A percentile compares a stretch with the other conserved stretches of the same genome.
Conservation (phyloP, 2,329 filamentous ascomycete species). For the Diaporthe citriasiana region DNA sequence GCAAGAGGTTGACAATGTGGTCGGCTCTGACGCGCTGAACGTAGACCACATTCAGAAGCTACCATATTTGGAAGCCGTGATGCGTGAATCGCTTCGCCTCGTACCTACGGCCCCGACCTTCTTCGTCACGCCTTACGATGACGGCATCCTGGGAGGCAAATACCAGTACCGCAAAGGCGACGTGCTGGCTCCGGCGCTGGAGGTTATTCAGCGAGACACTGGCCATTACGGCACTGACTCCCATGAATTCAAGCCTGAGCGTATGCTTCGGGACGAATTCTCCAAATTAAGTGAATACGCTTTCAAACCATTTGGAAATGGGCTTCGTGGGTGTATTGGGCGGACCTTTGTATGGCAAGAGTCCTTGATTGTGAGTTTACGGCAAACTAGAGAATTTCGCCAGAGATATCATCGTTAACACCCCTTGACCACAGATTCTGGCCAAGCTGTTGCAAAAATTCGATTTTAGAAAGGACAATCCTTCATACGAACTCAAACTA, state of each 20-base stretch:
- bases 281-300: slow-evolving; percentile 55
- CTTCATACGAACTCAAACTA: slow-evolving; percentile 68
- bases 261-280: slow-evolving; percentile 66
- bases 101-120: slow-evolving; percentile 65
- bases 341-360: slow-evolving; percentile 69
- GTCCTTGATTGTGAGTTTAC: slow-evolving; percentile 49
- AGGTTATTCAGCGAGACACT: slow-evolving; percentile 67
- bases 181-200: slow-evolving; percentile 59
- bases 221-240: slow-evolving; percentile 70
- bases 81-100: slow-evolving; percentile 69
- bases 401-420: background rate
- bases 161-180: slow-evolving; percentile 64
- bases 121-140: slow-evolving; percentile 49
- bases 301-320: slow-evolving; percentile 69
- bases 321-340: slow-evolving; percentile 64
- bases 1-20: slow-evolving; percentile 66
- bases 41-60: slow-evolving; percentile 64
- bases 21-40: slow-evolving; percentile 59
- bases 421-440: slow-evolving; percentile 47
- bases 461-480: slow-evolving; percentile 73
- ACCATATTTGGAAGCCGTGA: slow-evolving; percentile 65
- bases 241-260: slow-evolving; percentile 70
- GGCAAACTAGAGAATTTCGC: background rate
- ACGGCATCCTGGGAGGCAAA: slow-evolving; percentile 66
- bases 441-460: slow-evolving; percentile 78